A percentile compares a stretch with the other conserved stretches of the same genome.
Evolutionary conservation across 202 grass and related monocot genomes (phyloP).

Genomic region (Tripidium arundinaceum): DNA sequence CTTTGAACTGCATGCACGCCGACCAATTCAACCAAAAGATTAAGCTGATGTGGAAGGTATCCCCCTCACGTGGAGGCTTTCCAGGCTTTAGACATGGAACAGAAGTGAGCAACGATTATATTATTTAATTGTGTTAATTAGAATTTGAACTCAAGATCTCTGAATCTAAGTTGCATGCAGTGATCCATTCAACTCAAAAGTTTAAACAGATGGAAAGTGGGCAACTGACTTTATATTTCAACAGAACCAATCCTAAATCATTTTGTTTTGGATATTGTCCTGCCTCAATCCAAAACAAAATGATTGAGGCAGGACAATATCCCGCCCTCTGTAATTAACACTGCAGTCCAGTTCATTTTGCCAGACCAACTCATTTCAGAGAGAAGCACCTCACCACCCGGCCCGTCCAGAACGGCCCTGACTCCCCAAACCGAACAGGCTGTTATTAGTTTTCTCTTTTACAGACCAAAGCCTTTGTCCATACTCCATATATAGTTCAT

Average conservation of each 20-base stretch:
- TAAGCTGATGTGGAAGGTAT: no score
- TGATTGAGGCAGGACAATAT: not conserved
- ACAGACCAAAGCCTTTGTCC: not conserved
- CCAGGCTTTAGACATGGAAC: not conserved
- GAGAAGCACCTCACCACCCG: not conserved
- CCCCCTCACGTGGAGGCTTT: no score
- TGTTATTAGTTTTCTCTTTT: not conserved
- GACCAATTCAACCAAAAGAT: no score
- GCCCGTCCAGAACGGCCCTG: not conserved
- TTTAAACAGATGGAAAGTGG: not conserved
- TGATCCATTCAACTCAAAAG: not conserved
- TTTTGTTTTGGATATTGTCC: no score
- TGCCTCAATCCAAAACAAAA: no score
- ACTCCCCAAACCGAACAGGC: not conserved
- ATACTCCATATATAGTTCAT: not conserved
- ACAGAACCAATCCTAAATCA: not conserved
- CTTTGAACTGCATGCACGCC: no score
- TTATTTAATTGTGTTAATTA: not conserved
- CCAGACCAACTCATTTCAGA: not conserved
- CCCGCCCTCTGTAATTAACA: not conserved
- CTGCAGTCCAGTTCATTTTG: not conserved
- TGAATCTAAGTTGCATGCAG: not conserved
- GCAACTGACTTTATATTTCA: not conserved
- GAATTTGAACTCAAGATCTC: not conserved
- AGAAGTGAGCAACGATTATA: not conserved